A percentile compares a stretch with the other conserved stretches of the same genome.
These are phyloP conservation scores for Fusarium chaquense DNA, from an alignment of 2,329 filamentous ascomycete genomes.

Conservation along the genomic window DNA sequence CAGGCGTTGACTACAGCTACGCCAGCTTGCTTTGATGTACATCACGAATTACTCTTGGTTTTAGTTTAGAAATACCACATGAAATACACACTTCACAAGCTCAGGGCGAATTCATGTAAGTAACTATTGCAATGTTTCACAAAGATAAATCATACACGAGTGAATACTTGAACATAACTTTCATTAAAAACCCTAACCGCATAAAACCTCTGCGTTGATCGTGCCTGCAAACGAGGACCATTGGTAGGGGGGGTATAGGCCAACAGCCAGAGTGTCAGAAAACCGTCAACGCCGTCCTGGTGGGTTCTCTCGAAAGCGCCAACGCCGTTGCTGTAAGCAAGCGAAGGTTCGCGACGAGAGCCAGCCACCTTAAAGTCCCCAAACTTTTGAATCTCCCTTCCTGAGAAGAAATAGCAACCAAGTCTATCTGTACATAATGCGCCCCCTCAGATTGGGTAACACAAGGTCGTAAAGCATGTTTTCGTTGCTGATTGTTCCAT, in stretches of 20 bases:
- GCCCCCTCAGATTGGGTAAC: constrained; percentile 44
- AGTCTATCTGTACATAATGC: constrained; percentile 58
- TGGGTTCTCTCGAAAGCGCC: constrained; percentile 47
- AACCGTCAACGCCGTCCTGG: constrained; percentile 57
- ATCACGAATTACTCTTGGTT: constrained; percentile 11
- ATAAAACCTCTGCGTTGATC: constrained; percentile 53
- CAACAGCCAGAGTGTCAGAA: constrained; percentile 56
- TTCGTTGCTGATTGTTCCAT: constrained; percentile 47
- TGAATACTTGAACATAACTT: constrained; percentile 46
- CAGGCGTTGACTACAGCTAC: constrained; percentile 16
- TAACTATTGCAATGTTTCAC: background rate
- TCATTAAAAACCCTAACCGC: constrained; percentile 53
- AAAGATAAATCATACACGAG: background rate
- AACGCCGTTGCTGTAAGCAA: constrained; percentile 40
- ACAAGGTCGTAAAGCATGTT: constrained; percentile 48
- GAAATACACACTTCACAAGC: background rate
- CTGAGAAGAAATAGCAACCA: constrained; percentile 55
- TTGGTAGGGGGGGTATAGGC: constrained; percentile 57
- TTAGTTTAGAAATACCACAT: constrained; percentile 16
- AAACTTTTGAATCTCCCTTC: constrained; percentile 54
- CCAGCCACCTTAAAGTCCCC: constrained; percentile 48
- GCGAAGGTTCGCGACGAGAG: constrained; percentile 41
- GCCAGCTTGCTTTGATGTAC: constrained; percentile 5
- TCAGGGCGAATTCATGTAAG: background rate
- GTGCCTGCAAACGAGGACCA: constrained; percentile 53